Evolutionary conservation across 176 grass and related monocot species (phyloP).

Genomic region (Carex kokanica): DNA sequence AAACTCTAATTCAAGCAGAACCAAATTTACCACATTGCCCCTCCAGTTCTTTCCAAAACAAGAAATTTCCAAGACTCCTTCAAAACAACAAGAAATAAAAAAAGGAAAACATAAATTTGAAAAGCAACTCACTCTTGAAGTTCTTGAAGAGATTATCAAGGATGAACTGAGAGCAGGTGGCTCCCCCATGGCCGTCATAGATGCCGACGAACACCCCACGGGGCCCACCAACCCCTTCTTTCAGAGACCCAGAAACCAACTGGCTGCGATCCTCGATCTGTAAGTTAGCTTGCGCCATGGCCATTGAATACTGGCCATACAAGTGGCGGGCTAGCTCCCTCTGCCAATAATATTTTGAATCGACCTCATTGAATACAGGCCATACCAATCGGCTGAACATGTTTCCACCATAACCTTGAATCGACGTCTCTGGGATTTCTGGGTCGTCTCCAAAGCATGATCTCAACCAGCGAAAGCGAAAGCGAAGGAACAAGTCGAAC

Average conservation of each 20-base stretch:
- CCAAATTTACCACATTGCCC: background rate
- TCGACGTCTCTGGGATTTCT: background rate
- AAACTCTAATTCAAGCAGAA: background rate
- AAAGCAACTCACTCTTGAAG: conserved; percentile 23
- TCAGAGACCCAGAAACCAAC: conserved; percentile 25
- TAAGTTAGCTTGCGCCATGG: conserved; percentile 33
- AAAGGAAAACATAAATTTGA: background rate
- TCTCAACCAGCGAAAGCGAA: too few relatives aligned
- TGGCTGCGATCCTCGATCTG: conserved; percentile 43
- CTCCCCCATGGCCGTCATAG: conserved; percentile 48
- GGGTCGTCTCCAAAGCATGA: background rate
- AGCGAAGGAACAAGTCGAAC: too few relatives aligned
- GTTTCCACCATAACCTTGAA: background rate
- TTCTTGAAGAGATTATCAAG: conserved; percentile 32
- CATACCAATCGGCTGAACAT: conserved; percentile 14
- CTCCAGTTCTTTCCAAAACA: background rate
- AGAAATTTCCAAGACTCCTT: background rate
- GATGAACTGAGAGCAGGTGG: conserved; percentile 35
- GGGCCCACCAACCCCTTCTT: background rate
- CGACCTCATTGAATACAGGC: conserved; percentile 26
- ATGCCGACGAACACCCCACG: conserved; percentile 32
- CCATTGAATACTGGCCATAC: conserved; percentile 41
- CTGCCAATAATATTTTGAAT: background rate
- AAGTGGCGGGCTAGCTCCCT: conserved; percentile 29
- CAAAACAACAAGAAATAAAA: background rate